Evolutionary conservation across 768 basidiomycete genomes (phyloP).

Genomic region (Suillus placidus): DNA sequence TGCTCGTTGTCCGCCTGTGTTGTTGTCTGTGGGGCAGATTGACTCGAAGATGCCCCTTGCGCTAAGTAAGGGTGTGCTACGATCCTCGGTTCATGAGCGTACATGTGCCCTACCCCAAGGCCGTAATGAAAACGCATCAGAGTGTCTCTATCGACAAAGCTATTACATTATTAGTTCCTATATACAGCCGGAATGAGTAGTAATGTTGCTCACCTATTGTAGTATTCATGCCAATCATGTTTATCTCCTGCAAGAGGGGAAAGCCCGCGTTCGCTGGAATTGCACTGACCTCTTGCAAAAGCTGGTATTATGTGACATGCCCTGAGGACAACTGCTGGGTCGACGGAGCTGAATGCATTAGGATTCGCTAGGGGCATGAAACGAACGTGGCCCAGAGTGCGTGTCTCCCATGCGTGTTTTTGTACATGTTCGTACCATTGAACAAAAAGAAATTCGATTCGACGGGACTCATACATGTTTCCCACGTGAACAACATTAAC

Average conservation of each 20-base stretch:
- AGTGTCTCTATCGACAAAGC: slow-evolving; percentile 12
- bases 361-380: too few relatives aligned
- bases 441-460: not conserved
- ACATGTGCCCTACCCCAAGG: slow-evolving; percentile 6
- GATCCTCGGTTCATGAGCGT: not conserved
- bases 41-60: too few relatives aligned
- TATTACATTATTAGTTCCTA: not conserved
- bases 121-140: slow-evolving; percentile 10
- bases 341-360: not conserved
- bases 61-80: too few relatives aligned
- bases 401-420: too few relatives aligned
- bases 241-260: not conserved
- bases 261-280: not conserved
- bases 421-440: not conserved
- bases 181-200: not conserved
- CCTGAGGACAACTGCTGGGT: slow-evolving; percentile 12
- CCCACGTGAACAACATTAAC: not conserved
- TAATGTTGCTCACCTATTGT: slow-evolving; percentile 10
- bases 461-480: not conserved
- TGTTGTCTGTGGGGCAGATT: too few relatives aligned
- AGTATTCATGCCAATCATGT: slow-evolving; percentile 11
- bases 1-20: too few relatives aligned
- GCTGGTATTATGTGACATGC: slow-evolving; percentile 16
- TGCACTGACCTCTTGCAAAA: slow-evolving; percentile 1
- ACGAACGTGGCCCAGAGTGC: too few relatives aligned